These are phyloP conservation scores for Neofusicoccum umdonicola DNA, from an alignment of 2,329 filamentous ascomycete genomes.

Conservation along the genomic window DNA sequence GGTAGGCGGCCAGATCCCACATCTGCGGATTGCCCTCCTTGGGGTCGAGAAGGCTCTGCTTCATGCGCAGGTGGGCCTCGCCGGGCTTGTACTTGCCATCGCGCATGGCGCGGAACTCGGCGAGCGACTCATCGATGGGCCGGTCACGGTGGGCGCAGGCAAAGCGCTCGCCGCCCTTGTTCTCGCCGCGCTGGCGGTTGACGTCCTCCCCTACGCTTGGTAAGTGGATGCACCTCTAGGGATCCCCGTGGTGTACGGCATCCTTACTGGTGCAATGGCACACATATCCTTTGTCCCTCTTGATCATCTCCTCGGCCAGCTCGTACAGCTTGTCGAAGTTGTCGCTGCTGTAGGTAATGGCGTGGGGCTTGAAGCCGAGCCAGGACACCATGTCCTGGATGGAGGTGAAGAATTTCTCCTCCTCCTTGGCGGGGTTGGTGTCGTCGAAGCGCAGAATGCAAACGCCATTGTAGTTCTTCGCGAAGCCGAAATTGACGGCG, in stretches of 20 bases:
- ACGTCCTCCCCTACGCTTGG: constrained; percentile 64
- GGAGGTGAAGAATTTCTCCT: constrained; percentile 84
- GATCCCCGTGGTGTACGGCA: background rate
- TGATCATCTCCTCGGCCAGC: constrained; percentile 80
- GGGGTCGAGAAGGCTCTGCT: constrained; percentile 65
- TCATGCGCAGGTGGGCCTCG: constrained; percentile 87
- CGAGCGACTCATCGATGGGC: constrained; percentile 70
- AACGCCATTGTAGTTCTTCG: constrained; percentile 74
- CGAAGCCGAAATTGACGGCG: constrained; percentile 94
- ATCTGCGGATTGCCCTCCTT: constrained; percentile 84
- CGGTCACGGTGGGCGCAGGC: constrained; percentile 78
- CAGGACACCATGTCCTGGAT: constrained; percentile 85
- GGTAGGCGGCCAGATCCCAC: constrained; percentile 94
- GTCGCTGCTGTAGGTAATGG: constrained; percentile 84
- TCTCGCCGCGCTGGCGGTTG: constrained; percentile 78
- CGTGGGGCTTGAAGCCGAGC: constrained; percentile 77
- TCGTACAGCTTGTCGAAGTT: constrained; percentile 88
- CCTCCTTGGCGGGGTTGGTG: constrained; percentile 91
- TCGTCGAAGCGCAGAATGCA: constrained; percentile 84
- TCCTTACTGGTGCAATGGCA: constrained; percentile 71
- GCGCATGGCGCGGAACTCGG: constrained; percentile 84
- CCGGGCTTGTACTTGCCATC: constrained; percentile 86
- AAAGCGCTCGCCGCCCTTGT: constrained; percentile 65
- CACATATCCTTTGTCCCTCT: constrained; percentile 69
- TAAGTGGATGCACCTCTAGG: constrained; percentile 24